phyloP scores from a whole-genome alignment of 2,329 filamentous ascomycete species.

The Zarea fungicola region DNA sequence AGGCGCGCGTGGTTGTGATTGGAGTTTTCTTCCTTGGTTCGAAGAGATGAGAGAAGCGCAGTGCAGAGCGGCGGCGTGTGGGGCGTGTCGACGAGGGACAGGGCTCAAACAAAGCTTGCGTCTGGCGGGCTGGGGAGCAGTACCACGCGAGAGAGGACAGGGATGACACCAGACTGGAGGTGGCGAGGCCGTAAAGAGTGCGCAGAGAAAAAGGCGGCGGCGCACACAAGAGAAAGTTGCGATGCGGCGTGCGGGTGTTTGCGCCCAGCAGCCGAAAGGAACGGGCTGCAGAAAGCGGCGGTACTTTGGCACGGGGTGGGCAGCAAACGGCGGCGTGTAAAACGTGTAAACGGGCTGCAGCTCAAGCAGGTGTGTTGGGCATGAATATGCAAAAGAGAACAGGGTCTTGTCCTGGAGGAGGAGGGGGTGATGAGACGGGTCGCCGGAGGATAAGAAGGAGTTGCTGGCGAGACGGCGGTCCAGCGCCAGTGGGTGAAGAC shows the following conservation, averaged over 20 bases:
- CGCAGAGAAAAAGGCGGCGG: slow-evolving; percentile 2
- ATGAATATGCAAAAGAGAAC: slow-evolving; percentile 9
- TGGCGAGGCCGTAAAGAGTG: slow-evolving; percentile 4
- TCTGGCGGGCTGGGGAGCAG: slow-evolving; percentile 10
- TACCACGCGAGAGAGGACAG: slow-evolving; percentile 4
- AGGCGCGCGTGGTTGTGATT: slow-evolving; percentile 8
- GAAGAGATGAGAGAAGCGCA: slow-evolving; percentile 3
- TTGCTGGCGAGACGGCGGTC: neutral
- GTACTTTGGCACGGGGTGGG: slow-evolving; percentile 8
- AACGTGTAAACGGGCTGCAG: slow-evolving; percentile 5
- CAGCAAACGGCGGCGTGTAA: neutral
- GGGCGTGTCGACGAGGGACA: slow-evolving; percentile 10
- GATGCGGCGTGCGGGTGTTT: slow-evolving; percentile 11
- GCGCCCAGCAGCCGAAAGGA: slow-evolving; percentile 9
- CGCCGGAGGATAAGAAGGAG: slow-evolving; percentile 1
- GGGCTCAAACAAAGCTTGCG: slow-evolving; percentile 9
- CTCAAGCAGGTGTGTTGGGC: slow-evolving; percentile 9
- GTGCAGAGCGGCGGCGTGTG: slow-evolving; percentile 8
- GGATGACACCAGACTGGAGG: too few relatives aligned
- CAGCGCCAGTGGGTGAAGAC: neutral
- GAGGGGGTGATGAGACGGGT: neutral
- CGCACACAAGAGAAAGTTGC: slow-evolving; percentile 1
- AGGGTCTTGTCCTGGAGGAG: too few relatives aligned
- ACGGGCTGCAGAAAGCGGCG: slow-evolving; percentile 2
- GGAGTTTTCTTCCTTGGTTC: too few relatives aligned